Evolutionary conservation across 495 filamentous ascomycete genomes (phyloP), one percentile per base, ranked within the genome.

Genomic region (Penicillium ucsense): DNA sequence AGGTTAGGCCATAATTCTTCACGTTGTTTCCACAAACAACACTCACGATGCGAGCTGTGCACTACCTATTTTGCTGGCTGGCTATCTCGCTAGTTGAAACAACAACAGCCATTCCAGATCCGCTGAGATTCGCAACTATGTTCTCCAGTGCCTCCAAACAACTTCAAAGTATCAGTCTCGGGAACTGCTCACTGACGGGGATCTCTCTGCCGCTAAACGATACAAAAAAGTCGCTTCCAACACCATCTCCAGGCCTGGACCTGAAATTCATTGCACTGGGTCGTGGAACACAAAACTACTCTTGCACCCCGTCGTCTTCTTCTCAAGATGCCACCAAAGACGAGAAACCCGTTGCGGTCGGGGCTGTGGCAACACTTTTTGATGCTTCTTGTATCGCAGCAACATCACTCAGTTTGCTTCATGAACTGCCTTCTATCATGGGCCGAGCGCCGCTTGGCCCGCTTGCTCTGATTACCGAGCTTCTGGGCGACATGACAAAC

Each of bases 211-310:
- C 62, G 9, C 31, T 63, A 3, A 51, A 55, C 27, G 35, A 53
- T 11, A 61, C 63, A 4, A 47, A 52, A 8, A 35, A 40, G 6
- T 30, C 48, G 3, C 73, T 86, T 10, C 67, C 74, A 5, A 32
- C 53, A 0, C 79, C 81, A 4, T 60, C 65, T 8, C 32, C 63
- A 8, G 63, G 62, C 45, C 50, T 79, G 34, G 64, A 58, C 8
- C 71, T 88, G 46, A 76, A 79, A 62, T 75, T 78, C 59, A 73
- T 88, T 53, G 78, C 74, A 45, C 48, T 88, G 45, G 85, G 84
- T 53, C 81, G 81, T 32, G 85, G 85, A 45, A 80, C 83, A 50
- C 85, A 89, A 55, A 89, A 89, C 70, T 89, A 89, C 70, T 84
- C 78, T 29, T 89, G 85, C 60, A 47, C 55, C 6, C 45, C 54